phyloP scores from a whole-genome alignment of 345 rosid genomes.

The Citrus unshiu region DNA sequence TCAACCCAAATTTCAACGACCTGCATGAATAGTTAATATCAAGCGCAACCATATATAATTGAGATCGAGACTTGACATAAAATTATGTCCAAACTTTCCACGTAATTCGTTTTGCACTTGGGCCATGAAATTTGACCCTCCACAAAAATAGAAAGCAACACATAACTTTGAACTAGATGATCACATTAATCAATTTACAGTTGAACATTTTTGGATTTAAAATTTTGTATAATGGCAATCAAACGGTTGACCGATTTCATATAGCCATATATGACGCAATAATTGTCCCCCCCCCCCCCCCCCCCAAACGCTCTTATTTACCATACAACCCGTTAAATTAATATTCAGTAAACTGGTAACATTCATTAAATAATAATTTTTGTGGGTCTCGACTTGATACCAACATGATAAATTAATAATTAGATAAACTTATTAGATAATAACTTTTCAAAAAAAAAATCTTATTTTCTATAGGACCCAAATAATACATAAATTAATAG shows the following conservation, averaged over 20 bases:
- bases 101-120: background rate
- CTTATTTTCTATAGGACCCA: too few species aligned
- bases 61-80: constrained; percentile 2
- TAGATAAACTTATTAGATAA: too few species aligned
- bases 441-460: too few species aligned
- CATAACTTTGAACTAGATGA: background rate
- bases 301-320: too few species aligned
- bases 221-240: background rate
- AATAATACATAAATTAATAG: too few species aligned
- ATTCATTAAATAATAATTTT: too few species aligned
- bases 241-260: background rate
- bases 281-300: too few species aligned
- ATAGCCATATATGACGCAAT: background rate
- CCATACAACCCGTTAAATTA: too few species aligned
- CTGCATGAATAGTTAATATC: background rate
- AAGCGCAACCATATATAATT: background rate
- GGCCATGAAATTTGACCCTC: background rate
- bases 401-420: too few species aligned
- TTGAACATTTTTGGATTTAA: background rate
- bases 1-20: background rate
- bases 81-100: background rate
- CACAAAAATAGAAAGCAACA: background rate
- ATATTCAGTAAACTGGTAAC: too few species aligned
- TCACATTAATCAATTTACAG: background rate
- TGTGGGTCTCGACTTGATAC: too few species aligned